A percentile compares a stretch with the other conserved stretches of the same genome.
phyloP scores from a whole-genome alignment of 345 rosid species.

The Schrenkiella parvula region DNA sequence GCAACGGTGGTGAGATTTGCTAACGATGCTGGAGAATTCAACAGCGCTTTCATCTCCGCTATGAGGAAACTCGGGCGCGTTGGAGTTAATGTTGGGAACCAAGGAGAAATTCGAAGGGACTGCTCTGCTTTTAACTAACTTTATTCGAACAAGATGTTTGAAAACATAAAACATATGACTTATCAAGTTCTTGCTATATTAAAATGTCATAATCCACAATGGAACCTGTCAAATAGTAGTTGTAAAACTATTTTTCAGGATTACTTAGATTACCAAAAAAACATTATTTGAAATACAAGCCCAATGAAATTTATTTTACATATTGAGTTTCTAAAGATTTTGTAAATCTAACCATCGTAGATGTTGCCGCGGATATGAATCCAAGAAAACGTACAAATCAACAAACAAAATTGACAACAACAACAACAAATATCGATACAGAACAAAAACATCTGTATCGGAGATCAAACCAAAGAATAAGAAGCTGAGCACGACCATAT shows the following conservation, averaged over 20 bases:
- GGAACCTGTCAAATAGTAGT: not conserved
- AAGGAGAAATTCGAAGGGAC: slow-evolving; percentile 64
- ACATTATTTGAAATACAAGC: not conserved
- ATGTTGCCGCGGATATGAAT: slow-evolving; percentile 20
- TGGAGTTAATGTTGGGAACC: slow-evolving; percentile 54
- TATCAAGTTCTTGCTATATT: not conserved
- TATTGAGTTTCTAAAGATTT: slow-evolving; percentile 2
- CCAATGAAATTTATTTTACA: not conserved
- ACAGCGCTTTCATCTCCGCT: slow-evolving; percentile 50
- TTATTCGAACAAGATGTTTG: not conserved
- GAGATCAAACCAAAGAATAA: slow-evolving; percentile 28
- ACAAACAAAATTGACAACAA: slow-evolving; percentile 16
- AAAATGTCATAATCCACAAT: slow-evolving; percentile 9
- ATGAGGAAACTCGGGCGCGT: slow-evolving; percentile 86
- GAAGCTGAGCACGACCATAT: slow-evolving; percentile 17
- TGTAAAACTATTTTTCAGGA: not conserved
- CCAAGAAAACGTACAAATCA: slow-evolving; percentile 11
- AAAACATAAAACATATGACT: not conserved
- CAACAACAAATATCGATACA: slow-evolving; percentile 25
- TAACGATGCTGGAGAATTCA: slow-evolving; percentile 45
- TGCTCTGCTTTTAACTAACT: slow-evolving; percentile 53
- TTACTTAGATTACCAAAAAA: not conserved
- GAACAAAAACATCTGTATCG: slow-evolving; percentile 15
- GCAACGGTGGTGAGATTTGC: slow-evolving; percentile 60
- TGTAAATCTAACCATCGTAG: not conserved